phyloP scores from a whole-genome alignment of 305 asterid genomes.

The Fraxinus ornus region DNA sequence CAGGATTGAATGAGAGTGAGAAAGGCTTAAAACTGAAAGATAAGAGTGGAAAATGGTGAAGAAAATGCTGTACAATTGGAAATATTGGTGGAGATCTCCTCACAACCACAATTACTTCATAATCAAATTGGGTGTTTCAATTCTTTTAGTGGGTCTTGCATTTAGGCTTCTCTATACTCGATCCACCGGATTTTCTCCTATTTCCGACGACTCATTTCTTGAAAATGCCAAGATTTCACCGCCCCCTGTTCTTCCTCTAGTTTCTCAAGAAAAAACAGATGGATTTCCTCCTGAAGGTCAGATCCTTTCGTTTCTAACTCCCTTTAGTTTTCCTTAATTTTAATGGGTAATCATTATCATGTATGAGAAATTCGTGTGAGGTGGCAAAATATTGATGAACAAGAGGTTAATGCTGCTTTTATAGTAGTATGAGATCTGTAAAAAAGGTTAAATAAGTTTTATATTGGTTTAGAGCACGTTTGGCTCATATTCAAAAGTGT shows the following conservation, averaged over 20 bases:
- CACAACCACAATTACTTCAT: slow-evolving; percentile 47
- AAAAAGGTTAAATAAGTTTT: slow-evolving; percentile 3
- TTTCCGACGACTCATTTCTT: slow-evolving; percentile 28
- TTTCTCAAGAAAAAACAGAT: slow-evolving; percentile 19
- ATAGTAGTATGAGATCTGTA: neutral
- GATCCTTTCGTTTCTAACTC: slow-evolving; percentile 18
- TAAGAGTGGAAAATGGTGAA: slow-evolving; percentile 33
- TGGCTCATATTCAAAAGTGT: neutral
- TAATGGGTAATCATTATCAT: neutral
- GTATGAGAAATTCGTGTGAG: neutral
- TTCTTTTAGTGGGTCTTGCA: slow-evolving; percentile 55
- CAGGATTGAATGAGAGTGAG: neutral
- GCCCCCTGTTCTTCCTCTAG: slow-evolving; percentile 21
- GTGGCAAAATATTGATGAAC: neutral
- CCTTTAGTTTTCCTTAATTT: neutral
- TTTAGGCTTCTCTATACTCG: slow-evolving; percentile 46
- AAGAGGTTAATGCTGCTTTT: neutral
- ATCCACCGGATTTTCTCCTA: slow-evolving; percentile 43
- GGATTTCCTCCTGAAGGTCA: slow-evolving; percentile 45
- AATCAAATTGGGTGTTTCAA: slow-evolving; percentile 53
- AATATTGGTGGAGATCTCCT: slow-evolving; percentile 45
- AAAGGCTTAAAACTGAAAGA: neutral
- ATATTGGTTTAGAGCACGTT: slow-evolving; percentile 2
- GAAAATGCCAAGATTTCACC: slow-evolving; percentile 27
- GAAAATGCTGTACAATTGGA: slow-evolving; percentile 43